These are phyloP conservation scores for Angophora floribunda DNA, from an alignment of 345 rosid species.

Conservation along the genomic window DNA sequence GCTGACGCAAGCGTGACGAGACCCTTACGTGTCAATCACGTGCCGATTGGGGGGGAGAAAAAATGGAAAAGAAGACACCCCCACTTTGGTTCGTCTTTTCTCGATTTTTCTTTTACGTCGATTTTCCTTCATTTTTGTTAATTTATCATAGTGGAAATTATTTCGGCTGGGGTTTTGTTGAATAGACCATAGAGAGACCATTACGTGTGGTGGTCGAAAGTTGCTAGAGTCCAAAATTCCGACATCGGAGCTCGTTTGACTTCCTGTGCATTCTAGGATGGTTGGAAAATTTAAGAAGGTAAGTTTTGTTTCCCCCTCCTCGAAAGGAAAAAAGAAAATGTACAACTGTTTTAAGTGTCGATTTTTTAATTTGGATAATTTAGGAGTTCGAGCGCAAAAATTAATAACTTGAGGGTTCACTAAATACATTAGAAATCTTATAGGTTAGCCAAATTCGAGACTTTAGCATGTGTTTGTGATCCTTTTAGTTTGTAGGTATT, in stretches of 20 bases:
- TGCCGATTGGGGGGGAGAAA: background rate
- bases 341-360: background rate
- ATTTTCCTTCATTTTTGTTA: background rate
- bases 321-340: background rate
- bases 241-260: background rate
- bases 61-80: background rate
- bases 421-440: no score
- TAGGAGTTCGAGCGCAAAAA: rapidly evolving
- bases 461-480: rapidly evolving
- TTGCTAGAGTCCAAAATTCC: background rate
- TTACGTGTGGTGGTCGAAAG: background rate
- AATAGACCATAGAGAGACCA: no score
- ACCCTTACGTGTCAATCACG: background rate
- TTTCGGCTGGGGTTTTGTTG: background rate
- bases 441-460: background rate
- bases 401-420: no score
- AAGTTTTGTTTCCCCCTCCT: background rate
- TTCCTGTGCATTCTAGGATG: background rate
- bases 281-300: background rate
- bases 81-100: background rate
- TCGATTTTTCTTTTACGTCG: background rate
- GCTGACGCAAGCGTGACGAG: background rate
- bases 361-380: background rate
- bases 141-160: background rate
- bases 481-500: background rate